Evolutionary conservation across 1,139 yeast genomes (phyloP).

Genomic region (Yamadazyma spencermartinsiae): DNA sequence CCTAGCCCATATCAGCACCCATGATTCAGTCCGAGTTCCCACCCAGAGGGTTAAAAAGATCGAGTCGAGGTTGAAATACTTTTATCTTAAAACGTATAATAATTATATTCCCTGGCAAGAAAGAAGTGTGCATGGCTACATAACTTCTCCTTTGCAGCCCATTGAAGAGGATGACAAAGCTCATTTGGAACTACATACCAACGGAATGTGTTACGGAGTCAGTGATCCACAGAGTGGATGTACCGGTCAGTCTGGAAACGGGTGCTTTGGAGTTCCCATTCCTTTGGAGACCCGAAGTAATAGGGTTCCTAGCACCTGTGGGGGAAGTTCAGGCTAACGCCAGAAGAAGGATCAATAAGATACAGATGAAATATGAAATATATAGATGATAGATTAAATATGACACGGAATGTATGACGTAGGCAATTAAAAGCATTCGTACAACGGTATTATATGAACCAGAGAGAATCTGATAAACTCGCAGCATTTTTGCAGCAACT

Average conservation of each 20-base stretch:
- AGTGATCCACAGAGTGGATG: slow-evolving; percentile 3
- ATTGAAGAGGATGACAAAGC: not conserved
- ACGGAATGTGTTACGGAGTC: slow-evolving; percentile 2
- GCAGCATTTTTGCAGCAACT: no score
- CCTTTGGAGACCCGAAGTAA: no score
- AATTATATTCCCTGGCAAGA: slow-evolving; percentile 3
- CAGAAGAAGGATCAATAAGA: no score
- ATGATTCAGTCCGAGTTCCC: slow-evolving; percentile 10
- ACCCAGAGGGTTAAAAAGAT: slow-evolving; percentile 5
- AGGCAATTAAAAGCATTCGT: no score
- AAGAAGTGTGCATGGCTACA: slow-evolving; percentile 1
- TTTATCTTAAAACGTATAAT: not conserved
- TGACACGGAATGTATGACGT: no score
- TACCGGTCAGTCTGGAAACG: not conserved
- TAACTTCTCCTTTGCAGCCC: not conserved
- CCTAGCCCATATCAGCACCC: slow-evolving; percentile 12
- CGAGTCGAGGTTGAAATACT: not conserved
- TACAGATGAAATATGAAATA: not conserved
- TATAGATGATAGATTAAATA: not conserved
- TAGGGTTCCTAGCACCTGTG: slow-evolving; percentile 1
- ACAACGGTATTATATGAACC: no score
- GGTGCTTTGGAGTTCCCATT: not conserved
- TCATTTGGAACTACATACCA: not conserved
- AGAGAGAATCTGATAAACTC: no score
- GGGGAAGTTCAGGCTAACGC: slow-evolving; percentile 1